phyloP scores from a whole-genome alignment of 2,329 filamentous ascomycete species.

The Rutstroemia sydowiana region DNA sequence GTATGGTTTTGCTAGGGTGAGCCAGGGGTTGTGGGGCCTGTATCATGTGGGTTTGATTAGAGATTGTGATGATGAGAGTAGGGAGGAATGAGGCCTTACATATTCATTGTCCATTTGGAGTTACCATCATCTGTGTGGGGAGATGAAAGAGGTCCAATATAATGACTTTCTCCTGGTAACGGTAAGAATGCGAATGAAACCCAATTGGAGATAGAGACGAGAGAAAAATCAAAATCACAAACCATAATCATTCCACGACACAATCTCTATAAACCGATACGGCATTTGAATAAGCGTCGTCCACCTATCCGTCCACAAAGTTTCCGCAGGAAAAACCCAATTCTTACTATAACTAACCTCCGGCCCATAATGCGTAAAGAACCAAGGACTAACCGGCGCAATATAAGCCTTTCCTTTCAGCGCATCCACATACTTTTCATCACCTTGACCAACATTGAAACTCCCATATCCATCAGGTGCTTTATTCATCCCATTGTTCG shows the following conservation, averaged over 20 bases:
- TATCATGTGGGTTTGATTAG: too few relatives aligned
- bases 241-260: constrained; percentile 10
- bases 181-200: too few relatives aligned
- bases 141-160: constrained; percentile 3
- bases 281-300: background rate
- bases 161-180: constrained; percentile 4
- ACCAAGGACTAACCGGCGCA: constrained; percentile 6
- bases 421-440: background rate
- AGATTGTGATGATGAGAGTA: background rate
- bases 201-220: too few relatives aligned
- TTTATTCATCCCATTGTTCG: constrained; percentile 6
- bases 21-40: constrained; percentile 6
- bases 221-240: background rate
- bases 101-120: constrained; percentile 9
- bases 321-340: constrained; percentile 6
- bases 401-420: background rate
- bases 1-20: constrained; percentile 1
- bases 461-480: background rate
- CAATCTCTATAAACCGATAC: constrained; percentile 1
- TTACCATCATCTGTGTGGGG: constrained; percentile 5
- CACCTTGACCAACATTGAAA: background rate
- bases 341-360: constrained; percentile 10
- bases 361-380: constrained; percentile 3
- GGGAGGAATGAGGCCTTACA: background rate
- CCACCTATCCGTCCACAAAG: constrained; percentile 2